Evolutionary conservation across 345 rosid species (phyloP).

Genomic region (Raphanus raphanistrum): DNA sequence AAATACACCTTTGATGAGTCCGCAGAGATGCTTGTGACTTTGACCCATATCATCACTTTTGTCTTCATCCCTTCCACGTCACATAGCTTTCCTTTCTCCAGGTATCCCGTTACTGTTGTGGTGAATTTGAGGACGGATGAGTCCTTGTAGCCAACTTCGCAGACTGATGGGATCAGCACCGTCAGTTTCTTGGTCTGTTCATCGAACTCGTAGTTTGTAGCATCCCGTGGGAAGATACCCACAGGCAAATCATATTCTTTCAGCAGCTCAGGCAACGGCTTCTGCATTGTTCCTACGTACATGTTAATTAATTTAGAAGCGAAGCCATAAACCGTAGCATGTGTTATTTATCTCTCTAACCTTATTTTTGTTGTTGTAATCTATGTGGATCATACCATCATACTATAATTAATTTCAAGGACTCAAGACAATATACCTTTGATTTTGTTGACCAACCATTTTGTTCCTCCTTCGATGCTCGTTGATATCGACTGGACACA

Average conservation of each 20-base stretch:
- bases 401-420: background rate
- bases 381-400: background rate
- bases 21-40: constrained; percentile 67
- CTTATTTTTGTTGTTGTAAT: background rate
- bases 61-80: constrained; percentile 95
- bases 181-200: constrained; percentile 75
- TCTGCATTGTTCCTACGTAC: constrained; percentile 90
- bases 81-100: constrained; percentile 74
- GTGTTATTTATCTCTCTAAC: background rate
- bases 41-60: constrained; percentile 82
- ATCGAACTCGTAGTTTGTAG: constrained; percentile 92
- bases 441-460: constrained; percentile 89
- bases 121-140: constrained; percentile 76
- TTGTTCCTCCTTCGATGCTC: constrained; percentile 90
- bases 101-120: constrained; percentile 59
- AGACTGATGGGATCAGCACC: constrained; percentile 73
- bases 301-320: background rate
- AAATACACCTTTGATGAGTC: constrained; percentile 78
- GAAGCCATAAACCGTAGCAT: background rate
- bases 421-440: constrained; percentile 54
- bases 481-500: constrained; percentile 59
- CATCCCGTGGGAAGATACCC: constrained; percentile 91
- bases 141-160: constrained; percentile 94
- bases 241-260: constrained; percentile 73
- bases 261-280: constrained; percentile 80